These are phyloP conservation scores for Actinomortierella wolfii DNA, from an alignment of 371 early-diverging fungal species.

Conservation along the genomic window DNA sequence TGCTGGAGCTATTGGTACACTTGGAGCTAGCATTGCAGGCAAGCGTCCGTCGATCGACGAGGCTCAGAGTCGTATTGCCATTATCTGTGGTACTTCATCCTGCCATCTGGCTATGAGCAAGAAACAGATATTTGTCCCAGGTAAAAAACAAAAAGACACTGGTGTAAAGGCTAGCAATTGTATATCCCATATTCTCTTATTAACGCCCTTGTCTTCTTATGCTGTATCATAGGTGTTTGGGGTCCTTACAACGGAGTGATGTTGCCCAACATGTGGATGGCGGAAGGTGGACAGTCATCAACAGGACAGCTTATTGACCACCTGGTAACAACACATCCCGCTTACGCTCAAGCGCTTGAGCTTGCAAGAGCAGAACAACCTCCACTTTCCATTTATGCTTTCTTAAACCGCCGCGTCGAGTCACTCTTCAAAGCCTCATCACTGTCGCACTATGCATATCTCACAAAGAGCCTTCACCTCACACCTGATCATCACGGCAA, in stretches of 20 bases:
- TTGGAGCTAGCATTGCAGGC: slow-evolving; percentile 51
- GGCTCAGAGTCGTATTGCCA: slow-evolving; percentile 62
- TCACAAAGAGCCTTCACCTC: slow-evolving; percentile 63
- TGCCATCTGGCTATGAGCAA: slow-evolving; percentile 72
- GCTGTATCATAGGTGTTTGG: slow-evolving; percentile 32
- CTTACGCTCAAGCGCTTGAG: slow-evolving; percentile 46
- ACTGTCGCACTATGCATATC: slow-evolving; percentile 43
- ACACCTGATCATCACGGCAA: slow-evolving; percentile 83
- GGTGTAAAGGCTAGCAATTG: slow-evolving; percentile 56
- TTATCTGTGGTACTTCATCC: slow-evolving; percentile 75
- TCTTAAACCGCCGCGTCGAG: slow-evolving; percentile 54
- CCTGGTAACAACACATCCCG: slow-evolving; percentile 62
- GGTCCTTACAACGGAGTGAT: slow-evolving; percentile 72
- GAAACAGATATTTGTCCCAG: slow-evolving; percentile 63
- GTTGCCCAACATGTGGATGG: slow-evolving; percentile 62
- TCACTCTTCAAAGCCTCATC: slow-evolving; percentile 33
- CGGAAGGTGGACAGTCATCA: slow-evolving; percentile 79
- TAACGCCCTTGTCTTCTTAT: neutral
- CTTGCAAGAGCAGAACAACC: slow-evolving; percentile 20
- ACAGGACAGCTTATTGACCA: slow-evolving; percentile 74
- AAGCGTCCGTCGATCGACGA: slow-evolving; percentile 35
- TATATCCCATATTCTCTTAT: slow-evolving; percentile 11
- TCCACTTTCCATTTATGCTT: slow-evolving; percentile 50
- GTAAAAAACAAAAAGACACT: too few relatives aligned
- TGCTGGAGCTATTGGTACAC: slow-evolving; percentile 68